Conservation (phyloP, 371 early-diverging fungal species). For the Parasitella parasitica region DNA sequence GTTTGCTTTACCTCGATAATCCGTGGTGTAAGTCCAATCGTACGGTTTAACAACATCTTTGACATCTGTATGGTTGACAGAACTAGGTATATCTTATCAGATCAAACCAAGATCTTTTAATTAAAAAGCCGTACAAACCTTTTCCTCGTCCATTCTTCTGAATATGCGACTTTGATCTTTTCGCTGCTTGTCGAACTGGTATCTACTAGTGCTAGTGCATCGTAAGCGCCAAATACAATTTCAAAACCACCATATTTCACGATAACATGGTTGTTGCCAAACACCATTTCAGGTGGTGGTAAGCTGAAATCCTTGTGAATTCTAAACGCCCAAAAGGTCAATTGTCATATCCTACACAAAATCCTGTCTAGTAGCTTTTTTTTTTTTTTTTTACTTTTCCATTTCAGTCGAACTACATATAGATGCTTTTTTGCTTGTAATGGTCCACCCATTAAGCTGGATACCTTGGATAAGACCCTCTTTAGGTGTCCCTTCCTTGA, state of each 20-base stretch:
- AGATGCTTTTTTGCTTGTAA: constrained; percentile 63
- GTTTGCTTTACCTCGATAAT: constrained; percentile 67
- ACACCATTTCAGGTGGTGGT: constrained; percentile 93
- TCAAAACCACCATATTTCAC: constrained; percentile 42
- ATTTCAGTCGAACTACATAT: constrained; percentile 75
- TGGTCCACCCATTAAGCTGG: constrained; percentile 59
- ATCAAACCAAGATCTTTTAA: neutral
- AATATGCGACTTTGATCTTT: constrained; percentile 79
- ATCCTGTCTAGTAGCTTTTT: neutral
- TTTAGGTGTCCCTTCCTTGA: constrained; percentile 36
- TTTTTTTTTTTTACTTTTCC: constrained; percentile 49
- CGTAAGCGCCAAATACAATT: constrained; percentile 67
- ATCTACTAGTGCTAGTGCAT: constrained; percentile 77
- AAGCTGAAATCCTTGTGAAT: constrained; percentile 64
- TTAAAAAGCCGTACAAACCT: constrained; percentile 45
- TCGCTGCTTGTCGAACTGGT: constrained; percentile 59
- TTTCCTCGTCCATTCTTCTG: constrained; percentile 80
- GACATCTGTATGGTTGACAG: constrained; percentile 67
- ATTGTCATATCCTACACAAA: too few relatives aligned
- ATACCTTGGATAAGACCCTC: constrained; percentile 55
- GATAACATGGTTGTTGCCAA: constrained; percentile 78
- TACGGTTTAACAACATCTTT: constrained; percentile 86
- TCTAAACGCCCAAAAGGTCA: too few relatives aligned
- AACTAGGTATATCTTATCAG: constrained; percentile 17
- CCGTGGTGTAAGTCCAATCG: constrained; percentile 93